Evolutionary conservation across 2,329 filamentous ascomycete genomes (phyloP).

Genomic region (Lithohypha guttulata): DNA sequence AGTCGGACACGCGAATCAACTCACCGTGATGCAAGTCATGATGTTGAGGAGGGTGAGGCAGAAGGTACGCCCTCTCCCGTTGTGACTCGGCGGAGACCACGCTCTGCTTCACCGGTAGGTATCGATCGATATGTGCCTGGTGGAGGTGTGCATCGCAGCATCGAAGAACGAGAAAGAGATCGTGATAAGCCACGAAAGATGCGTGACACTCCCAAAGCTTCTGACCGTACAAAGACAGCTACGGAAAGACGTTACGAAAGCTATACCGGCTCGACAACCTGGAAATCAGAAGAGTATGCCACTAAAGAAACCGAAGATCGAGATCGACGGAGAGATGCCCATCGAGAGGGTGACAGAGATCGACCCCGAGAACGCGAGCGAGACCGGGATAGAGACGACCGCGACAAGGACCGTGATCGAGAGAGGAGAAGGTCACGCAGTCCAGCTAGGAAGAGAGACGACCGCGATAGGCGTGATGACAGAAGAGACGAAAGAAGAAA

Average conservation of each 20-base stretch:
- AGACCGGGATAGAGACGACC: constrained; percentile 18
- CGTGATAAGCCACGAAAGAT: constrained; percentile 19
- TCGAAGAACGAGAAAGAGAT: constrained; percentile 23
- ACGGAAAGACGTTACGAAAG: constrained; percentile 8
- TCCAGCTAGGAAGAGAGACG: background rate
- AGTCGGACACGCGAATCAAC: constrained; percentile 10
- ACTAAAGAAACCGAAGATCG: too few relatives aligned
- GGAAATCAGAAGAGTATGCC: background rate
- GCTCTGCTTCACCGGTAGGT: constrained; percentile 24
- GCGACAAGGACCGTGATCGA: constrained; percentile 20
- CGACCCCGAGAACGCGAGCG: constrained; percentile 19
- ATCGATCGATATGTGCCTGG: constrained; percentile 38
- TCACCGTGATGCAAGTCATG: constrained; percentile 9
- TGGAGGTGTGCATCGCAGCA: constrained; percentile 22
- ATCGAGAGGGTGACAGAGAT: constrained; percentile 11
- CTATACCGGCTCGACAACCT: constrained; percentile 10
- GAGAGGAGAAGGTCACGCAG: constrained; percentile 17
- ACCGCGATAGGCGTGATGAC: constrained; percentile 11
- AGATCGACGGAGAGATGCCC: constrained; percentile 13
- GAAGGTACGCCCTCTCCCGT: constrained; percentile 14
- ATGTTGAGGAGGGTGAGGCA: constrained; percentile 21
- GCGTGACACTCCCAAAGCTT: constrained; percentile 12
- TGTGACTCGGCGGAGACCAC: constrained; percentile 21
- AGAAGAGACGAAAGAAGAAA: constrained; percentile 8
- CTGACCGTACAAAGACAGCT: background rate